These are phyloP conservation scores for Heritiera littoralis DNA, from an alignment of 345 rosid genomes.

Conservation along the genomic window DNA sequence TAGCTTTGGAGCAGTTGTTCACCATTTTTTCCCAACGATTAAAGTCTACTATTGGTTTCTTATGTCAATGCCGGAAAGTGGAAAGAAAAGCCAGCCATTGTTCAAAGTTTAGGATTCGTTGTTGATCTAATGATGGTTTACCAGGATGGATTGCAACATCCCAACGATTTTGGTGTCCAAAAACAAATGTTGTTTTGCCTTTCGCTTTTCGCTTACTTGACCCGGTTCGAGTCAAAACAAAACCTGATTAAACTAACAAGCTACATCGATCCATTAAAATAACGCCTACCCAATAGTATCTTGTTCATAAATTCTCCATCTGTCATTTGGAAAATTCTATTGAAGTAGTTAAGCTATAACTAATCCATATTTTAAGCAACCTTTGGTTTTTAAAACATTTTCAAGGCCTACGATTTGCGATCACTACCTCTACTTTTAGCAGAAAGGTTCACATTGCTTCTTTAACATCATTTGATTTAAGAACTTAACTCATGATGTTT, in stretches of 20 bases:
- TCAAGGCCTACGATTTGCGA: no score
- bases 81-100: background rate
- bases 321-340: background rate
- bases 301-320: background rate
- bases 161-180: constrained; percentile 19
- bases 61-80: background rate
- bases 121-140: background rate
- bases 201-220: background rate
- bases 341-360: constrained; percentile 3
- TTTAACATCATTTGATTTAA: background rate
- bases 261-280: background rate
- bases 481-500: background rate
- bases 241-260: background rate
- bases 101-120: background rate
- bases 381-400: background rate
- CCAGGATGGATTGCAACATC: no score
- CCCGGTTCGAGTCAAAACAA: background rate
- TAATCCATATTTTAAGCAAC: background rate
- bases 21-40: background rate
- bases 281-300: background rate
- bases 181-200: background rate
- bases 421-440: no score
- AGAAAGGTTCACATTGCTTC: no score
- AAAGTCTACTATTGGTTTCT: background rate
- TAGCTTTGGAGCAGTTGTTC: background rate